Evolutionary conservation across 1,284 basidiomycete species (phyloP), one percentile per base, ranked within the genome.

Genomic region (Fomitopsis pinicola): DNA sequence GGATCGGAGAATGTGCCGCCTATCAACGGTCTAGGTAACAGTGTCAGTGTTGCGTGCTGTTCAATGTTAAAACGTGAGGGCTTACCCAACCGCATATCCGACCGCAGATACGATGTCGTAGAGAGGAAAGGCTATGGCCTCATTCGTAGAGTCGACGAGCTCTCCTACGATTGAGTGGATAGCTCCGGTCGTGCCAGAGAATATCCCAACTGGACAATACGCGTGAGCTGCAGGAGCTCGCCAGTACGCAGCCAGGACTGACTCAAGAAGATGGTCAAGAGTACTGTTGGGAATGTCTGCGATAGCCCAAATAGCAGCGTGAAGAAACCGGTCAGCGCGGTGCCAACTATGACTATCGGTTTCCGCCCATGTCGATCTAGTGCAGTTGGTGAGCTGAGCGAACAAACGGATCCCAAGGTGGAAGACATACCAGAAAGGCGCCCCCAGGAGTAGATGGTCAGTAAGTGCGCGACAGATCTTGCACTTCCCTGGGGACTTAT

Each of bases 61-160:
- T 35, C 33, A 33, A 36, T 35, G 38, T 19, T 42, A 40, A 12
- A 35, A 1, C 19, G 4, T 22, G 22, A 38, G 5, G 26, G 30
- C 42, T 9, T 62, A 86, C 85, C 87, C 87, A 19, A 87, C 72
- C 45, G 87, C 81, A 28, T 79, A 75, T 26, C 87, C 87, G 2
- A 88, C 62, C 1, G 86, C 85, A 75, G 82, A 88, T 30, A 80
- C 78, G 26, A 89, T 72, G 42, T 83, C 82, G 63, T 84, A 87
- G 9, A 89, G 76, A 2, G 88, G 85, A 65, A 86, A 86, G 0
- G 83, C 84, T 44, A 77, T 68, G 1, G 82, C 81, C 68, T 87
- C 82, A 61, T 91, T 89, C 4, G 82, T 82, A 10, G 80, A 70
- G 66, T 91, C 85, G 2, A 86, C 86, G n/a, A 91, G 77, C 70